These are phyloP conservation scores for Acacia crassicarpa DNA, from an alignment of 306 rosid species.

Conservation along the genomic window DNA sequence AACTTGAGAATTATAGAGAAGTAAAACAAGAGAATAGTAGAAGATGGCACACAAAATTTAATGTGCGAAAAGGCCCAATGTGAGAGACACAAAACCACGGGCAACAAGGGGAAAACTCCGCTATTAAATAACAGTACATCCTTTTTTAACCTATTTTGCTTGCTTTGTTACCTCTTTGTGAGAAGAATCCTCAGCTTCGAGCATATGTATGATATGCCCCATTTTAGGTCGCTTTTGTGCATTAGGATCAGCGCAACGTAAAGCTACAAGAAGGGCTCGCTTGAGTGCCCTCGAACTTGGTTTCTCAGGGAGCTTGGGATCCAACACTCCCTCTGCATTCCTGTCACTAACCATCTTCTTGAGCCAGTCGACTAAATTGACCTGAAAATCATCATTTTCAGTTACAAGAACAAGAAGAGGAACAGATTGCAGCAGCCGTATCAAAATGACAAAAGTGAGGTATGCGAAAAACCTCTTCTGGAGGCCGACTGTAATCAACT, in stretches of 20 bases:
- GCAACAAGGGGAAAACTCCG: too few relatives aligned
- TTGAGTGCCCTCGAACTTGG: conserved; percentile 57
- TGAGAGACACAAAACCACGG: neutral
- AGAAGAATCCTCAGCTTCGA: conserved; percentile 63
- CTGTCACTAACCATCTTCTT: conserved; percentile 61
- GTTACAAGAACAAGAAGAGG: neutral
- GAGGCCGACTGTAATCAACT: conserved; percentile 58
- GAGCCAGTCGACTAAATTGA: conserved; percentile 68
- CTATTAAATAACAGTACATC: neutral
- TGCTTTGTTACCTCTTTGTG: conserved; percentile 45
- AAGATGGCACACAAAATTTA: neutral
- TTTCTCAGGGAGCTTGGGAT: conserved; percentile 59
- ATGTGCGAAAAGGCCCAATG: neutral
- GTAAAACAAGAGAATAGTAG: neutral
- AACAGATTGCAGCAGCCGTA: neutral
- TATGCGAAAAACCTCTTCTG: conserved; percentile 52
- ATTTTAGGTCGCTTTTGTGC: conserved; percentile 65
- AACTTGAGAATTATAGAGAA: neutral
- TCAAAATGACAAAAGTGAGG: neutral
- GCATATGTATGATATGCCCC: conserved; percentile 74
- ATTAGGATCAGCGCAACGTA: conserved; percentile 62
- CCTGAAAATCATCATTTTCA: conserved; percentile 40
- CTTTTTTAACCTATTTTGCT: neutral
- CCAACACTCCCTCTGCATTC: conserved; percentile 60
- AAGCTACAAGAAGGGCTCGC: conserved; percentile 68